Conservation (phyloP, 768 basidiomycete species). For the Leccinum obscurum region DNA sequence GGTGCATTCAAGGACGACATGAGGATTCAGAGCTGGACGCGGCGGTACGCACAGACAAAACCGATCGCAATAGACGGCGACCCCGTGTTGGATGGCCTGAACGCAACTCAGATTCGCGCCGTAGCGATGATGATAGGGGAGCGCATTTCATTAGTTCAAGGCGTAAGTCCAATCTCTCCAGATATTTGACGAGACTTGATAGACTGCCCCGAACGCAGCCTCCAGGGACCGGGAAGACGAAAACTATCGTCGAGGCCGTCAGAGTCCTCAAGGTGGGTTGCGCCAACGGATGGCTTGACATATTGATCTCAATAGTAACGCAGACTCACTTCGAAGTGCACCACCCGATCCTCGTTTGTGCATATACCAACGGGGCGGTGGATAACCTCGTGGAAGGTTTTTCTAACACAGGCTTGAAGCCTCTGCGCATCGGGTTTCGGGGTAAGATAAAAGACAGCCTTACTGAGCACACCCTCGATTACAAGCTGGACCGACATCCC, state of each 20-base stretch:
- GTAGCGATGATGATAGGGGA: slow-evolving; percentile 87
- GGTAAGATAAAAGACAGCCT: slow-evolving; percentile 61
- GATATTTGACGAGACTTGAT: background rate
- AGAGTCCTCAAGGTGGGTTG: slow-evolving; percentile 68
- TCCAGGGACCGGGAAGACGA: slow-evolving; percentile 92
- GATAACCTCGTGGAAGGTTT: slow-evolving; percentile 87
- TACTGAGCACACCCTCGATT: slow-evolving; percentile 58
- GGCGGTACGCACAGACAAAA: slow-evolving; percentile 55
- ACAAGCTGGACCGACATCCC: slow-evolving; percentile 61
- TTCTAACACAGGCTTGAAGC: slow-evolving; percentile 56
- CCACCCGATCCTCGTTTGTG: slow-evolving; percentile 86
- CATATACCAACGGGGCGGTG: slow-evolving; percentile 91
- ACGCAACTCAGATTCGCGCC: slow-evolving; percentile 75
- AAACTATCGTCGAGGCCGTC: slow-evolving; percentile 85
- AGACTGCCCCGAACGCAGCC: slow-evolving; percentile 47
- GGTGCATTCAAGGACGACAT: slow-evolving; percentile 72
- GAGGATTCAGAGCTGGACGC: slow-evolving; percentile 80
- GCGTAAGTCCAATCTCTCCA: slow-evolving; percentile 48
- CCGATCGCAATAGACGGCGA: slow-evolving; percentile 78
- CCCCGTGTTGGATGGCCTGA: slow-evolving; percentile 63
- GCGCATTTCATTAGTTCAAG: slow-evolving; percentile 79
- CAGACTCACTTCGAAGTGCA: slow-evolving; percentile 79
- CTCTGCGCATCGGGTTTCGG: slow-evolving; percentile 72
- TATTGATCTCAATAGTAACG: slow-evolving; percentile 1
- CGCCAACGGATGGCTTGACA: background rate